phyloP scores from a whole-genome alignment of 2,329 filamentous ascomycete species.

The Talaromyces marneffei region DNA sequence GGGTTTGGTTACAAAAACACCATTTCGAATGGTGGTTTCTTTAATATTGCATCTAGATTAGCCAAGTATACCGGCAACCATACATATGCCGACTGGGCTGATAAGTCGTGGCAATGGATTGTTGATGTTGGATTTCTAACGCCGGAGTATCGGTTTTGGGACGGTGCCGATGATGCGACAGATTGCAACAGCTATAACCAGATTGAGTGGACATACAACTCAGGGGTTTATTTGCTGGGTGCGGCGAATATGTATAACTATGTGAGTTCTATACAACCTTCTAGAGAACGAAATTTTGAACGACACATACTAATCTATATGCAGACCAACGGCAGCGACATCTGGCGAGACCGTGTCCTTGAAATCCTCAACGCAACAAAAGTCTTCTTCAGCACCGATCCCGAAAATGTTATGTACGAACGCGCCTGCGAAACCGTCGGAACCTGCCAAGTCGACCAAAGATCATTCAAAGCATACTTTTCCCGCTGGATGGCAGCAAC shows the following conservation, averaged over 20 bases:
- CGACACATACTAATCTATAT: not conserved
- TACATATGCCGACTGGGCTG: constrained; percentile 60
- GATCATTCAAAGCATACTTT: constrained; percentile 61
- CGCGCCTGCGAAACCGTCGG: constrained; percentile 51
- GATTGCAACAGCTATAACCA: constrained; percentile 59
- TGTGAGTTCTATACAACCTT: constrained; percentile 29
- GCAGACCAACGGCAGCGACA: constrained; percentile 24
- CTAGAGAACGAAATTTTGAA: too few relatives aligned
- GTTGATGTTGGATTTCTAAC: constrained; percentile 23
- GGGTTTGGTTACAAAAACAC: constrained; percentile 81
- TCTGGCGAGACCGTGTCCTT: constrained; percentile 14
- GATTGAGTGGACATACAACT: constrained; percentile 61
- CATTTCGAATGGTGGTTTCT: constrained; percentile 75
- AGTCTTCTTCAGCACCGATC: constrained; percentile 14
- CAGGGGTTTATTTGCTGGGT: constrained; percentile 55
- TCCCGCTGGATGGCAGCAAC: constrained; percentile 56
- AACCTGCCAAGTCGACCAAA: constrained; percentile 58
- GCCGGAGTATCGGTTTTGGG: constrained; percentile 14
- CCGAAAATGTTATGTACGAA: constrained; percentile 49
- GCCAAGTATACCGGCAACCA: constrained; percentile 59
- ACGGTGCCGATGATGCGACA: constrained; percentile 41
- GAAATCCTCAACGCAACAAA: constrained; percentile 13
- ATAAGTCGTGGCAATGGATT: constrained; percentile 59
- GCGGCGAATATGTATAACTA: constrained; percentile 64
- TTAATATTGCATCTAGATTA: constrained; percentile 71